A percentile compares a stretch with the other conserved stretches of the same genome.
phyloP scores from a whole-genome alignment of 2,329 filamentous ascomycete species.

The Chaetothyriales sp. region DNA sequence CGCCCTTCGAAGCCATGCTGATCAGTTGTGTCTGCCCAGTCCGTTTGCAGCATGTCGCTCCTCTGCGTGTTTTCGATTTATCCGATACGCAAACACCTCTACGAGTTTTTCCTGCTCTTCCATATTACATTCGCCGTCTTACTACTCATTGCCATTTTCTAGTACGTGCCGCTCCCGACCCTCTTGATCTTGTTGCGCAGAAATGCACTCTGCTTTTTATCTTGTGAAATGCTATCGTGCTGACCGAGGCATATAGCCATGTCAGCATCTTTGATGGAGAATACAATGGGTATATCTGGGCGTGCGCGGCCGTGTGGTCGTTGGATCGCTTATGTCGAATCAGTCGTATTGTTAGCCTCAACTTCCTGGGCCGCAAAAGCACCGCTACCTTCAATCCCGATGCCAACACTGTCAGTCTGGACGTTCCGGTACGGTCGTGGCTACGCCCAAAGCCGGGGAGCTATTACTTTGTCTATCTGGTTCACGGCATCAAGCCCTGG shows the following conservation, averaged over 20 bases:
- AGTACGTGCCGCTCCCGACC: slow-evolving; percentile 21
- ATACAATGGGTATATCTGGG: slow-evolving; percentile 39
- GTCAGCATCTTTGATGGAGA: slow-evolving; percentile 34
- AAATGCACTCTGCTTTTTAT: slow-evolving; percentile 1
- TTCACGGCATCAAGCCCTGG: slow-evolving; percentile 31
- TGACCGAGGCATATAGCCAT: slow-evolving; percentile 23
- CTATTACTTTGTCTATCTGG: slow-evolving; percentile 39
- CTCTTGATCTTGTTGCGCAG: not conserved
- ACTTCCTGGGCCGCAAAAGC: slow-evolving; percentile 20
- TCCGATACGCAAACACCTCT: slow-evolving; percentile 28
- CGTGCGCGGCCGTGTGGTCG: slow-evolving; percentile 34
- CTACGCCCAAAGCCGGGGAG: slow-evolving; percentile 29
- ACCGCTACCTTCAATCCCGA: slow-evolving; percentile 30
- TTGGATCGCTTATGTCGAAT: slow-evolving; percentile 33
- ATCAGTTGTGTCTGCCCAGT: slow-evolving; percentile 29
- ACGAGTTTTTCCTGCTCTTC: slow-evolving; percentile 29
- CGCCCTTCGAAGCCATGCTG: slow-evolving; percentile 23
- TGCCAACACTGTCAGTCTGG: slow-evolving; percentile 34
- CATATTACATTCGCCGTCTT: slow-evolving; percentile 27
- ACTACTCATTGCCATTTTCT: slow-evolving; percentile 34
- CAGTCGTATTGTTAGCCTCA: slow-evolving; percentile 27
- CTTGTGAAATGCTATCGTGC: not conserved
- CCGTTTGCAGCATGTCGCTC: slow-evolving; percentile 28
- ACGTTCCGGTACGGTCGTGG: slow-evolving; percentile 26
- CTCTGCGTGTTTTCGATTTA: slow-evolving; percentile 19